phyloP scores from a whole-genome alignment of 2,329 filamentous ascomycete genomes.

The Aspergillus chevalieri region DNA sequence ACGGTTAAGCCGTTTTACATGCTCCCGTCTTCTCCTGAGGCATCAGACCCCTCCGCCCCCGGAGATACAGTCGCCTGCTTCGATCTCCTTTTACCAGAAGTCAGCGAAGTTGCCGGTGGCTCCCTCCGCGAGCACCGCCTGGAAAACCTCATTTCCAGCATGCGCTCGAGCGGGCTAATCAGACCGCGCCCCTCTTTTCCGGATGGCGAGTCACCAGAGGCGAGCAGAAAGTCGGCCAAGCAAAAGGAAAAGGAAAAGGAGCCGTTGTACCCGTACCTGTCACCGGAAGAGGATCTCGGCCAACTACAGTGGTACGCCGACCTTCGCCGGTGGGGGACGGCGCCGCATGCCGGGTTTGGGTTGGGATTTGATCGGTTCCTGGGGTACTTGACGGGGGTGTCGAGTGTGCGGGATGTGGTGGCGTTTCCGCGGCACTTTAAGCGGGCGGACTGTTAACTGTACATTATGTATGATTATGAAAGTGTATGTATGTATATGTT shows the following conservation, averaged over 20 bases:
- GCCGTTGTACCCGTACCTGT: constrained; percentile 31
- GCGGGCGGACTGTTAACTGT: constrained; percentile 44
- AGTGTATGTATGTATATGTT: background rate
- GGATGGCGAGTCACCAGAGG: background rate
- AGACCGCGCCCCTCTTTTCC: constrained; percentile 16
- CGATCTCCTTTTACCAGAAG: constrained; percentile 76
- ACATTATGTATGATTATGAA: background rate
- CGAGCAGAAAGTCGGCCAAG: constrained; percentile 8
- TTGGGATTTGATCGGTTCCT: constrained; percentile 83
- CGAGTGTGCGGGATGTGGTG: constrained; percentile 77
- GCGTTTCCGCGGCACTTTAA: constrained; percentile 70
- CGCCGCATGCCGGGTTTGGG: constrained; percentile 86
- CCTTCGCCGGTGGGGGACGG: constrained; percentile 81
- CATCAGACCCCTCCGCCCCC: constrained; percentile 4
- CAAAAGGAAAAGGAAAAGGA: constrained; percentile 11
- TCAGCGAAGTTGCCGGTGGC: constrained; percentile 81
- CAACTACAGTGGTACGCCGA: constrained; percentile 80
- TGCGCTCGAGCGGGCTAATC: constrained; percentile 62
- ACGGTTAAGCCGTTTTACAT: constrained; percentile 90
- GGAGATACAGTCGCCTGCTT: constrained; percentile 74
- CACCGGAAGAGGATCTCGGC: constrained; percentile 37
- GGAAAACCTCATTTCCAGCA: constrained; percentile 59
- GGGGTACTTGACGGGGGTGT: constrained; percentile 73
- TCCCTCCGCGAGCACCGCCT: constrained; percentile 82
- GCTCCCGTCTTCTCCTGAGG: constrained; percentile 46